Evolutionary conservation across 2,329 filamentous ascomycete genomes (phyloP), one percentile per base, ranked within the genome.

Genomic region (Penicillium sp.): DNA sequence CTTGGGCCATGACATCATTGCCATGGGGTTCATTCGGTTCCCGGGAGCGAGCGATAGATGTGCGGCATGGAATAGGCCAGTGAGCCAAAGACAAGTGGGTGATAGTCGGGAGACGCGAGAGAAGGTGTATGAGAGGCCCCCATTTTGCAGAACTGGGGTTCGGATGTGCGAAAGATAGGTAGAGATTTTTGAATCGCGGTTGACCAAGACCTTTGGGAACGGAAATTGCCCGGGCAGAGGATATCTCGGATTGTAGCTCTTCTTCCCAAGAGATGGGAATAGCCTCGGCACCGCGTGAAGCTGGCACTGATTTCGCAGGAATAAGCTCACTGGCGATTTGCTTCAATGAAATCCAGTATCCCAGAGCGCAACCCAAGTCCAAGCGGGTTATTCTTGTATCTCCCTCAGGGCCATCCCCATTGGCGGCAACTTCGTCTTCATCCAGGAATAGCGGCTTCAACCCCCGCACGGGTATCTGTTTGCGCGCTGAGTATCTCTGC

Each of bases 51-150:
- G 73, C 62, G 2, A 78, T 67, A 0, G 78, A 77, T 0, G 77
- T 80, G n/a, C 77, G 64, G 0, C 75, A 78, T 2, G 81, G 81
- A 16, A 71, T 66, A 2, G 80, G 79, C 81, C 81, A 85, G 60
- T 80, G 72, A 2, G 80, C 80, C 2, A 85, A 69, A 0, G 80
- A 84, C 2, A 85, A 69, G 53, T 84, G 80, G 0, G 79, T 82
- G 20, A 85, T 61, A 3, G 73, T 79, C n/a, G 76, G 70, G 0
- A 81, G 63, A 22, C 77, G 69, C 0, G 74, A 70, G 0, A 80
- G 70, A 1, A 84, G 60, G 1, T 68, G 64, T 2, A 84, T 66
- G 2, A 85, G 69, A 4, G 76, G 72, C 11, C 70, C 63, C 81
- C 81, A 85, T 9, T 72, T 78, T 1, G 74, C 73, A 20, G 67